Conservation (phyloP, 2,329 filamentous ascomycete genomes). For the Penicillium sp. region DNA sequence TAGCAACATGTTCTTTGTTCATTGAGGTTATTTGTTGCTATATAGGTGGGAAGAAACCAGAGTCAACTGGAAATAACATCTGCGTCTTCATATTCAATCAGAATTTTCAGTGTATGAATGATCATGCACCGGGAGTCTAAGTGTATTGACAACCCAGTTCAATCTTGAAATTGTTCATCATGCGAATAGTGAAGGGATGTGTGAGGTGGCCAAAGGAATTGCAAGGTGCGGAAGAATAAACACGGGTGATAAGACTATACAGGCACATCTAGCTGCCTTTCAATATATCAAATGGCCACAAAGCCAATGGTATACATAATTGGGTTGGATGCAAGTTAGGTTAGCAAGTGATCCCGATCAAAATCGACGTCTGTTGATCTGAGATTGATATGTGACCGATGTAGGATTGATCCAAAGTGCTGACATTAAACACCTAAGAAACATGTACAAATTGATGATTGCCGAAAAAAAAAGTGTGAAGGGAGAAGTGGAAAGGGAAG, state of each 20-base stretch:
- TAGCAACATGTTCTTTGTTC: neutral
- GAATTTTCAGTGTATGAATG: conserved; percentile 45
- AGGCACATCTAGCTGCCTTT: too few species aligned
- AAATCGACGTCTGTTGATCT: neutral
- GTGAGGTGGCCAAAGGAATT: neutral
- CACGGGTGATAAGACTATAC: neutral
- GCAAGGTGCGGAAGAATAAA: neutral
- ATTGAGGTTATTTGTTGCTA: neutral
- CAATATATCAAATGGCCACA: neutral
- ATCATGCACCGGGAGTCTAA: conserved; percentile 35
- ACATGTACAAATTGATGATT: neutral
- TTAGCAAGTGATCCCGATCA: neutral
- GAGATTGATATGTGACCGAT: neutral
- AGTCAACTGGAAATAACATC: neutral
- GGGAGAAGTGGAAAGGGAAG: neutral
- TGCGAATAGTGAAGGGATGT: conserved; percentile 23
- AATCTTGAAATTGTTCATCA: conserved; percentile 38
- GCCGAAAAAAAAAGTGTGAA: neutral
- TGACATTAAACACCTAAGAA: neutral
- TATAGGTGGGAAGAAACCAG: neutral
- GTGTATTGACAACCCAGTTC: conserved; percentile 31
- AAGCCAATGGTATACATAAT: too few species aligned
- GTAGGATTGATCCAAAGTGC: neutral
- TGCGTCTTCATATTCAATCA: conserved; percentile 31
- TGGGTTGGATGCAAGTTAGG: neutral